phyloP scores from a whole-genome alignment of 805 yeast species.

The Saccharomycopsis olivae region DNA sequence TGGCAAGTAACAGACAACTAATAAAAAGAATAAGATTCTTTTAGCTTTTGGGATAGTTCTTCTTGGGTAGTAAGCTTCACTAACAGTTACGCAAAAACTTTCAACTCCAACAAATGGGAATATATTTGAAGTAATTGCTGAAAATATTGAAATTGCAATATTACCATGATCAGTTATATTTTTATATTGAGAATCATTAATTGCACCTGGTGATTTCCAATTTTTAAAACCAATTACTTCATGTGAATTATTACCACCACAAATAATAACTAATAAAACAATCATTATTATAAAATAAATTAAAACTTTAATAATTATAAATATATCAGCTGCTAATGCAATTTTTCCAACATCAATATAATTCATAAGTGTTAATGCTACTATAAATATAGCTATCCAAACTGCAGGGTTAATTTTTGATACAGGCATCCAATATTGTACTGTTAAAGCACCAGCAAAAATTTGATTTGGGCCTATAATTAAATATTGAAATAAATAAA shows the following conservation, averaged over 20 bases:
- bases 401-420: slow-evolving; percentile 35
- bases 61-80: slow-evolving; percentile 40
- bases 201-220: slow-evolving; percentile 36
- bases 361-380: slow-evolving; percentile 36
- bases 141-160: slow-evolving; percentile 40
- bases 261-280: slow-evolving; percentile 29
- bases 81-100: slow-evolving; percentile 37
- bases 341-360: slow-evolving; percentile 45
- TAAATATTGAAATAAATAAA: slow-evolving; percentile 43
- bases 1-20: slow-evolving; percentile 40
- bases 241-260: slow-evolving; percentile 33
- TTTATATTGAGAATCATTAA: slow-evolving; percentile 27
- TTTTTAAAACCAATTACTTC: slow-evolving; percentile 28
- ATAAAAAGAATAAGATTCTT: slow-evolving; percentile 42
- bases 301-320: slow-evolving; percentile 29
- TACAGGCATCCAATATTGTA: slow-evolving; percentile 38
- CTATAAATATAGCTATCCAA: slow-evolving; percentile 41
- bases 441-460: slow-evolving; percentile 44
- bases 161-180: slow-evolving; percentile 27
- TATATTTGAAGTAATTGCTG: slow-evolving; percentile 42
- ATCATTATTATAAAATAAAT: slow-evolving; percentile 30
- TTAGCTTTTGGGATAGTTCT: slow-evolving; percentile 42
- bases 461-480: slow-evolving; percentile 42
- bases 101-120: slow-evolving; percentile 44
- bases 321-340: slow-evolving; percentile 26